Percentiles rank a stretch among this genome's conserved stretches.
phyloP scores from a whole-genome alignment of 208 protist species.

The Trypanosomatidae sp. region DNA sequence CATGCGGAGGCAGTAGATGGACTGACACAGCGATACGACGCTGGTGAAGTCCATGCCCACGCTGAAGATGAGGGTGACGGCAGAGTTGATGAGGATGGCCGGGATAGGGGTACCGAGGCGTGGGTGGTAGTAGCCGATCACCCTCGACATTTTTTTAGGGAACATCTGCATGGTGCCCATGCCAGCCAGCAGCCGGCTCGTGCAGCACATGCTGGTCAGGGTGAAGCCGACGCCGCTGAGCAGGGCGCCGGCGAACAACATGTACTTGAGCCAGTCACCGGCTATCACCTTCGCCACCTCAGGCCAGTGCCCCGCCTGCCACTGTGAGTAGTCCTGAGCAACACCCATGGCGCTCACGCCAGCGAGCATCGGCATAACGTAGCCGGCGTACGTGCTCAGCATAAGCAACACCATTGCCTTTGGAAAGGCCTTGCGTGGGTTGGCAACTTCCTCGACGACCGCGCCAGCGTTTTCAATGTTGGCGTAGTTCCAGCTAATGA shows the following conservation, averaged over 20 bases:
- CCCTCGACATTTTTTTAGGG: slow-evolving; percentile 65
- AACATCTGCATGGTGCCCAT: slow-evolving; percentile 90
- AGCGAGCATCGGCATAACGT: slow-evolving; percentile 78
- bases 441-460: slow-evolving; percentile 74
- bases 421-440: slow-evolving; percentile 56
- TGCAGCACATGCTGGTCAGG: slow-evolving; percentile 84
- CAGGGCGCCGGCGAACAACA: slow-evolving; percentile 72
- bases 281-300: slow-evolving; percentile 58
- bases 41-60: slow-evolving; percentile 67
- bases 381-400: slow-evolving; percentile 75
- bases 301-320: slow-evolving; percentile 79
- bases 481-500: slow-evolving; percentile 89
- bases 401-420: slow-evolving; percentile 68
- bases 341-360: slow-evolving; percentile 75
- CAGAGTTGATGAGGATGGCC: slow-evolving; percentile 71
- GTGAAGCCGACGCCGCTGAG: slow-evolving; percentile 79
- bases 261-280: slow-evolving; percentile 76
- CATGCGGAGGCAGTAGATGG: slow-evolving; percentile 80
- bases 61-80: slow-evolving; percentile 63
- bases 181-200: slow-evolving; percentile 75
- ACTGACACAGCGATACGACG: slow-evolving; percentile 80
- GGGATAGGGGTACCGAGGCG: slow-evolving; percentile 78
- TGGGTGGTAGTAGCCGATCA: slow-evolving; percentile 86
- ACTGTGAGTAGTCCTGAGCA: slow-evolving; percentile 61
- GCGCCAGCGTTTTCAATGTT: slow-evolving; percentile 88